A percentile compares a stretch with the other conserved stretches of the same genome.
These are phyloP conservation scores for Spizellomyces punctatus DNA, from an alignment of 192 early-diverging fungal species.

Conservation along the genomic window DNA sequence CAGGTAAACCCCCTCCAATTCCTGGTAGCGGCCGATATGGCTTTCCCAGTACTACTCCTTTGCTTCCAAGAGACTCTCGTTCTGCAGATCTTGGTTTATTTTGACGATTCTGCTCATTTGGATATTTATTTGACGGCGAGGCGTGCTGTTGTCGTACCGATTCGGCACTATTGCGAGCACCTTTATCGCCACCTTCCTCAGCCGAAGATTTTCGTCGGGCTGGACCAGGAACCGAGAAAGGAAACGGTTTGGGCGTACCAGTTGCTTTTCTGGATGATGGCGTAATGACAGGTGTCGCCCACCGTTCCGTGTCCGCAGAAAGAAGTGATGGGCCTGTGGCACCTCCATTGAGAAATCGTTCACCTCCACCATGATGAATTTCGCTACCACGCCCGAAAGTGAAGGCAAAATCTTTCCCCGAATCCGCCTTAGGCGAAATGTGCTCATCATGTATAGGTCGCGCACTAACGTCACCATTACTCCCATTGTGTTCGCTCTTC, in stretches of 20 bases:
- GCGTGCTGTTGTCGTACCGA: background rate
- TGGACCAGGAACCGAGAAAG: slow-evolving; percentile 9
- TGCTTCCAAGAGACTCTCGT: background rate
- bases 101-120: too few relatives aligned
- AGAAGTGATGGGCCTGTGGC: background rate
- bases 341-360: slow-evolving; percentile 1
- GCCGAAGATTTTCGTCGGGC: background rate
- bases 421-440: slow-evolving; percentile 23
- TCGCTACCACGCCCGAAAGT: too few relatives aligned
- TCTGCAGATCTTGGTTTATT: background rate
- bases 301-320: background rate
- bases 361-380: background rate
- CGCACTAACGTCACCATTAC: background rate
- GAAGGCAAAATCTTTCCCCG: slow-evolving; percentile 31
- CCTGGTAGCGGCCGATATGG: slow-evolving; percentile 23
- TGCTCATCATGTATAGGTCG: background rate
- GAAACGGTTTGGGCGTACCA: background rate
- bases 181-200: background rate
- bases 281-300: background rate
- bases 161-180: background rate
- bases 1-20: slow-evolving; percentile 8
- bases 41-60: slow-evolving; percentile 4
- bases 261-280: background rate
- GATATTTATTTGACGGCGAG: background rate
- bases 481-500: too few relatives aligned